A percentile compares a stretch with the other conserved stretches of the same genome.
Evolutionary conservation across 805 yeast species (phyloP).

Genomic region (Lipomyces anomalus): DNA sequence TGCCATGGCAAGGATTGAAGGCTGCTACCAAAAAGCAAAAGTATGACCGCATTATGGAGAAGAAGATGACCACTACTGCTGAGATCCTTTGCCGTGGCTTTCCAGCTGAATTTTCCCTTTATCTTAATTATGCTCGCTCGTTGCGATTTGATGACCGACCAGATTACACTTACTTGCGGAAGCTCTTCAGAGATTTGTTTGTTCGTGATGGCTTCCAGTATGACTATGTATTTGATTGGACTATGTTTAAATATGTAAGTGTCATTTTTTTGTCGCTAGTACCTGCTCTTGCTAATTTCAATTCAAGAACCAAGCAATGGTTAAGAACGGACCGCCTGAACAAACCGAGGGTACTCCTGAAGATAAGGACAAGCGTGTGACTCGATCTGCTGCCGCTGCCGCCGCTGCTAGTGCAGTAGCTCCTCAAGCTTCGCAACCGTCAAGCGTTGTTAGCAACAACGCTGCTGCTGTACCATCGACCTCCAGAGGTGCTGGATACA

Average conservation of each 20-base stretch:
- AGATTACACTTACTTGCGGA: conserved; percentile 82
- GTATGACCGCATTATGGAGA: conserved; percentile 92
- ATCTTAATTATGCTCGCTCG: conserved; percentile 81
- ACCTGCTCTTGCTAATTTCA: background rate
- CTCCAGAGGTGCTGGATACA: conserved; percentile 1
- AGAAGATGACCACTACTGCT: conserved; percentile 83
- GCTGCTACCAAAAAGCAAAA: conserved; percentile 96
- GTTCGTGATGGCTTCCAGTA: conserved; percentile 82
- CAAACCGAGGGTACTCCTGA: conserved; percentile 2
- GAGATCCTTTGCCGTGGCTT: conserved; percentile 84
- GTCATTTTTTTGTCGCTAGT: background rate
- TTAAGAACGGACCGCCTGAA: conserved; percentile 4
- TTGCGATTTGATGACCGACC: conserved; percentile 95
- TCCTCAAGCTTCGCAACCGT: conserved; percentile 5
- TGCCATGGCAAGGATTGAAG: conserved; percentile 98
- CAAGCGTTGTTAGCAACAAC: background rate
- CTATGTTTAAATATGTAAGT: conserved; percentile 53
- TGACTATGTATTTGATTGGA: conserved; percentile 97
- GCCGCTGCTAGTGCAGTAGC: background rate
- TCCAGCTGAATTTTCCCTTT: conserved; percentile 83
- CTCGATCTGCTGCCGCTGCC: conserved; percentile 7
- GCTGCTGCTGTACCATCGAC: background rate
- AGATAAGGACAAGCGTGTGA: conserved; percentile 7
- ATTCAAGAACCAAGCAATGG: background rate
- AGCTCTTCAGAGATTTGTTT: conserved; percentile 82